Conservation (phyloP, 2,329 filamentous ascomycete genomes). For the Blastomyces parvus region DNA sequence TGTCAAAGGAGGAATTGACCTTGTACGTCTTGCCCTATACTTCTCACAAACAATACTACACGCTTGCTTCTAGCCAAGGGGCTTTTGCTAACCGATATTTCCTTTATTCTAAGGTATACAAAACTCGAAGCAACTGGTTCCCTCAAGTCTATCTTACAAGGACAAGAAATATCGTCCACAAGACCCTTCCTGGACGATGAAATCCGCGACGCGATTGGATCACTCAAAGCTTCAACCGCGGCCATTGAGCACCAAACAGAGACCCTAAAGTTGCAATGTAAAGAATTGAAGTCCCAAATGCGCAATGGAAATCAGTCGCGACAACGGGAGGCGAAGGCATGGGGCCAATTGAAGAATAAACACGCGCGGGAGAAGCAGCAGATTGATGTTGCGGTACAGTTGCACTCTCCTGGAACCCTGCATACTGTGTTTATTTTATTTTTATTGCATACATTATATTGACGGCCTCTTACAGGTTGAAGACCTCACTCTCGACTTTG, state of each 20-base stretch:
- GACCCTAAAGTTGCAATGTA: conserved; percentile 26
- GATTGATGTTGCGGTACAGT: conserved; percentile 25
- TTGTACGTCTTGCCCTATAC: conserved; percentile 22
- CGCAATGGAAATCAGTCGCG: conserved; percentile 19
- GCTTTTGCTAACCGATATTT: background rate
- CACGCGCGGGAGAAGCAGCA: conserved; percentile 30
- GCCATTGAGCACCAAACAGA: conserved; percentile 28
- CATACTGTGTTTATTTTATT: background rate
- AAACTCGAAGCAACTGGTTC: conserved; percentile 27
- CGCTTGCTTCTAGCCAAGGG: background rate
- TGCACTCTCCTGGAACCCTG: background rate
- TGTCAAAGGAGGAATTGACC: conserved; percentile 32
- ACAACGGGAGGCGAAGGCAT: conserved; percentile 21
- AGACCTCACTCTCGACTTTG: conserved; percentile 28
- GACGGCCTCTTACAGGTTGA: conserved; percentile 23
- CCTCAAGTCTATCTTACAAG: conserved; percentile 23
- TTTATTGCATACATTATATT: conserved; percentile 9
- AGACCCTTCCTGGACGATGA: conserved; percentile 34
- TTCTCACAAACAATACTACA: background rate
- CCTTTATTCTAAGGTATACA: conserved; percentile 22
- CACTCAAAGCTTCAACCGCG: conserved; percentile 30
- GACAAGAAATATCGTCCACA: conserved; percentile 23
- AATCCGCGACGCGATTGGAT: conserved; percentile 28
- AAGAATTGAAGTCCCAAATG: conserved; percentile 23
- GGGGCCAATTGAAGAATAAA: conserved; percentile 26